phyloP scores from a whole-genome alignment of 2,329 filamentous ascomycete species.

The Fusarium liriodendri region DNA sequence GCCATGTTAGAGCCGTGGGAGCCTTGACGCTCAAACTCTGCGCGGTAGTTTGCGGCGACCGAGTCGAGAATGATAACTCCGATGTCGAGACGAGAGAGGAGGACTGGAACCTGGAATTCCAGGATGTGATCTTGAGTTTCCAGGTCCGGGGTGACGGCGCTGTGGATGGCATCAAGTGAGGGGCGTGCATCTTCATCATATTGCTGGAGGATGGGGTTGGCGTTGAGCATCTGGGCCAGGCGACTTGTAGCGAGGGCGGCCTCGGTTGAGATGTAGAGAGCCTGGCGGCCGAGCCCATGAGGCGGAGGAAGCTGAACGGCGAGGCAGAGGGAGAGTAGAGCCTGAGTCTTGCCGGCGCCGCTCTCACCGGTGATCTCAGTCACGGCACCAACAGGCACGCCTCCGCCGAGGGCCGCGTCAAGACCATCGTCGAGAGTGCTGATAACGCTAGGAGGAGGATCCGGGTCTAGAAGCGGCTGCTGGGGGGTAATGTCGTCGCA shows the following conservation, averaged over 20 bases:
- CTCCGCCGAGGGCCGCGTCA: slow-evolving; percentile 78
- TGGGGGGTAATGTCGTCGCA: slow-evolving; percentile 66
- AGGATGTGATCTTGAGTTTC: slow-evolving; percentile 97
- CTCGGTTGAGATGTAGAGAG: slow-evolving; percentile 95
- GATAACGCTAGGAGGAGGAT: slow-evolving; percentile 58
- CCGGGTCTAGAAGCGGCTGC: slow-evolving; percentile 35
- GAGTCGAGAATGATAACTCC: slow-evolving; percentile 91
- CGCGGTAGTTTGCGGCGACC: slow-evolving; percentile 94
- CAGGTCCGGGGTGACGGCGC: slow-evolving; percentile 86
- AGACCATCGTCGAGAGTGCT: slow-evolving; percentile 83
- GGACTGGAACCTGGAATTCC: slow-evolving; percentile 89
- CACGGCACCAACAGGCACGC: slow-evolving; percentile 82
- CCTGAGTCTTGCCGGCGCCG: slow-evolving; percentile 94
- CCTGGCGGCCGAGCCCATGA: slow-evolving; percentile 75
- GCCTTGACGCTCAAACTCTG: slow-evolving; percentile 78
- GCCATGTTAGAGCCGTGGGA: slow-evolving; percentile 71
- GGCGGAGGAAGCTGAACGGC: slow-evolving; percentile 84
- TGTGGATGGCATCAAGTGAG: slow-evolving; percentile 80
- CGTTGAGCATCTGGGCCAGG: slow-evolving; percentile 80
- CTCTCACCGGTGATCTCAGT: slow-evolving; percentile 94
- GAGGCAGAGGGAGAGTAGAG: slow-evolving; percentile 86
- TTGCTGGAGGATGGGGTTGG: slow-evolving; percentile 69
- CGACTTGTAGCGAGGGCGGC: slow-evolving; percentile 84
- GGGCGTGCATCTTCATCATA: slow-evolving; percentile 53
- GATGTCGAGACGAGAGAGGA: slow-evolving; percentile 78